These are phyloP conservation scores for Vanrija sp. DNA, from an alignment of 1,284 basidiomycete species.

Conservation along the genomic window DNA sequence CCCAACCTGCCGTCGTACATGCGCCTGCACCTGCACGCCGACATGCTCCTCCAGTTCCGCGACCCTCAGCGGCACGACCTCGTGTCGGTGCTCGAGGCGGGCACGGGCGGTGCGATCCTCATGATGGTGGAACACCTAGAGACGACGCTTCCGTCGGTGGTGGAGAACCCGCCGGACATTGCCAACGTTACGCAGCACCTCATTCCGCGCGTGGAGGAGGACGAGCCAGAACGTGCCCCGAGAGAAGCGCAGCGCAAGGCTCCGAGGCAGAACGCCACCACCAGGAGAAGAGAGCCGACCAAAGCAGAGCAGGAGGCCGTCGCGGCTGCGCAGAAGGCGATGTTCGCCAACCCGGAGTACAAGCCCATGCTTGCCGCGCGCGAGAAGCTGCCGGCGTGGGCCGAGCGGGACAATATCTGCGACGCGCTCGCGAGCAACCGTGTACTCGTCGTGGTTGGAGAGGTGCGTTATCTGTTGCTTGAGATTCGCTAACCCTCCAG, in stretches of 20 bases:
- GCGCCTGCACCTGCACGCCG: conserved; percentile 73
- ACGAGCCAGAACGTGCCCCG: conserved; percentile 11
- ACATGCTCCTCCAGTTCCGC: conserved; percentile 58
- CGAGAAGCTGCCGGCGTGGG: conserved; percentile 70
- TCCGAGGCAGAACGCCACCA: conserved; percentile 1
- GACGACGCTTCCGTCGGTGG: conserved; percentile 61
- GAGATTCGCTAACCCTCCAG: neutral
- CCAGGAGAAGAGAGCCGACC: conserved; percentile 52
- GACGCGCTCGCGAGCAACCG: conserved; percentile 58
- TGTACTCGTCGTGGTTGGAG: conserved; percentile 77
- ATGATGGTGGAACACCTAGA: conserved; percentile 72
- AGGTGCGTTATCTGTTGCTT: conserved; percentile 61
- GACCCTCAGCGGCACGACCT: conserved; percentile 52
- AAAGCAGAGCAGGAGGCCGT: conserved; percentile 59
- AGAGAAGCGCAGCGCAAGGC: conserved; percentile 1
- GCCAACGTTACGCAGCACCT: conserved; percentile 62
- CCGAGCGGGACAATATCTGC: conserved; percentile 63
- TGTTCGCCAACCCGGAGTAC: conserved; percentile 57
- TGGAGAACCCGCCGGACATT: conserved; percentile 68
- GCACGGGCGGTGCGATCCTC: conserved; percentile 68
- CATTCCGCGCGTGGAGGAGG: conserved; percentile 49
- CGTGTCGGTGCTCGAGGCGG: conserved; percentile 58
- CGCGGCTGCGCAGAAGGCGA: conserved; percentile 50
- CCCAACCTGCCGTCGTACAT: conserved; percentile 71
- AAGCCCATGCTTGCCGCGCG: conserved; percentile 58